Evolutionary conservation across 768 basidiomycete genomes (phyloP), one percentile per base, ranked within the genome.

Genomic region (Mrakia gelida): DNA sequence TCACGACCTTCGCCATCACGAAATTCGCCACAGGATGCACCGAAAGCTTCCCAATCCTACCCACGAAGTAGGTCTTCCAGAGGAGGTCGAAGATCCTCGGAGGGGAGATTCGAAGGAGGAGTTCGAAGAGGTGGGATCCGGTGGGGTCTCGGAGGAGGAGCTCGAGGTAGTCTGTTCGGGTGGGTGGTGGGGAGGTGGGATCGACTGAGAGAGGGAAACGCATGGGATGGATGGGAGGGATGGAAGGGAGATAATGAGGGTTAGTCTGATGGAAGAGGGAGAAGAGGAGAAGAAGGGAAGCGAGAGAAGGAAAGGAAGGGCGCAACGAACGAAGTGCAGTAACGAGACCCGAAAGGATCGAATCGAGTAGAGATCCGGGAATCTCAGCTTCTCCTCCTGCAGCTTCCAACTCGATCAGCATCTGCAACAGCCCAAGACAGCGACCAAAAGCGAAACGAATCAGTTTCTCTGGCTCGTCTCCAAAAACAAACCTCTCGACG

Each of bases 1-100:
- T 89, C 38, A 95, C 80, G 0, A 91, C 92, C 83, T 90, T 91
- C 0, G 95, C 91, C 7, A 95, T 87, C 30, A 98, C 95, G 81
- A 94, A 99, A 82, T 98, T 99, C 18, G 93, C 94, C 2, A 95
- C 92, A 3, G 95, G 94, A 84, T 99, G 96, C 28, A 88, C 86
- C 26, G 92, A 90, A 41, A 97, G 86, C 76, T 91, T 88, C 4
- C 87, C 84, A 54, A 97, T 86, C 80, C 90, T 85, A n/a, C 89
- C 90, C 63, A 85, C 84, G 82, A 98, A 91, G 84, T 97, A 95
- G 0, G 88, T 87, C 3, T 85, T 81, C 96, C 96, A 98, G 8
- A 97, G 82, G 0, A 87, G 81, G 45, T 85, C 82, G 82, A 95
- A 95, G 2, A 90, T 87, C 26, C 84, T 81, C 9, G 86, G 84